A percentile compares a stretch with the other conserved stretches of the same genome.
Conservation (phyloP, 2,329 filamentous ascomycete genomes). For the Hymenoscyphus salicellus region DNA sequence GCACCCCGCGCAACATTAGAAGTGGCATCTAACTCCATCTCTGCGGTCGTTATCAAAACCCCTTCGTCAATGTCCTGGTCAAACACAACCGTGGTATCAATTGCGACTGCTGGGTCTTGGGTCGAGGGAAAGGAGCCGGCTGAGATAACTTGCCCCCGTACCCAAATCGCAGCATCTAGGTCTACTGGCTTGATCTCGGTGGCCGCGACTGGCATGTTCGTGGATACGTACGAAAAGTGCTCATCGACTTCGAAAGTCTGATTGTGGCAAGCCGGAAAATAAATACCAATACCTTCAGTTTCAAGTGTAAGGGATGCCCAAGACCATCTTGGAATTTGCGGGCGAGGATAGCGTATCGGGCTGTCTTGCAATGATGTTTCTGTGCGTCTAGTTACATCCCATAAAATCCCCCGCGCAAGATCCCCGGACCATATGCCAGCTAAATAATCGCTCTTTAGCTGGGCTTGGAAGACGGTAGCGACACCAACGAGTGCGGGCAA, state of each 20-base stretch:
- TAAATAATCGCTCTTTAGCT: conserved; percentile 4
- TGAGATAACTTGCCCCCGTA: background rate
- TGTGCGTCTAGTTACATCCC: background rate
- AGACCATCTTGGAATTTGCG: conserved; percentile 2
- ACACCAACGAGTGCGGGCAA: conserved; percentile 11
- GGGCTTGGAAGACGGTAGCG: conserved; percentile 5
- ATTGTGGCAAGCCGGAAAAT: background rate
- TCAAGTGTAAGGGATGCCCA: conserved; percentile 4
- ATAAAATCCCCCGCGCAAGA: conserved; percentile 1
- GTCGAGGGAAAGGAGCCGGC: background rate
- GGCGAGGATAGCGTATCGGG: background rate
- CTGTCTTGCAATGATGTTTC: background rate
- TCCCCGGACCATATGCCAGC: conserved; percentile 10
- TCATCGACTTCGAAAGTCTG: background rate
- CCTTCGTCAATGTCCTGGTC: background rate
- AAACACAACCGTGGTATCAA: background rate
- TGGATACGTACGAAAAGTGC: background rate
- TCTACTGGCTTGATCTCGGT: background rate
- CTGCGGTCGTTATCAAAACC: conserved; percentile 1
- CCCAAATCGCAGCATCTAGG: background rate
- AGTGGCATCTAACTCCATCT: background rate
- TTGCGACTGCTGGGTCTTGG: background rate
- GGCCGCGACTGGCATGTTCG: background rate
- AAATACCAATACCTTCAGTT: background rate
- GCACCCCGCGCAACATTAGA: background rate